phyloP scores from a whole-genome alignment of 1,284 basidiomycete genomes.

The Cryptococcus sp. region DNA sequence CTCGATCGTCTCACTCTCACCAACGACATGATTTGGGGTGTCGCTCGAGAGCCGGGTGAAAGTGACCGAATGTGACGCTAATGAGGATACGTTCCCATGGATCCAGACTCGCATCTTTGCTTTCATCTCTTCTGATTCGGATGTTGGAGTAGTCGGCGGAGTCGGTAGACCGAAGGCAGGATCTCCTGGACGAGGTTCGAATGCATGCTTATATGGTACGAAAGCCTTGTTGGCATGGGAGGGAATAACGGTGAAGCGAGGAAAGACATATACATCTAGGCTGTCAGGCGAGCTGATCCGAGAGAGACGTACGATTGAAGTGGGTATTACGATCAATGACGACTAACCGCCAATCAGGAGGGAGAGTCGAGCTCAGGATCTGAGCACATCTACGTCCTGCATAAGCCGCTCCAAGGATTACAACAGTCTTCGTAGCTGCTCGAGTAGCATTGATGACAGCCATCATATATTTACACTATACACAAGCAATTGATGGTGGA shows the following conservation, averaged over 20 bases:
- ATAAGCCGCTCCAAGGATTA: constrained; percentile 60
- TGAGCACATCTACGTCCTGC: constrained; percentile 58
- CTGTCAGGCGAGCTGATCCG: not conserved
- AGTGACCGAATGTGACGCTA: constrained; percentile 52
- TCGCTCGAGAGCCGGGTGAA: constrained; percentile 38
- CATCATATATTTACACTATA: not conserved
- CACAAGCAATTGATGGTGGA: not conserved
- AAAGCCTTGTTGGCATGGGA: constrained; percentile 54
- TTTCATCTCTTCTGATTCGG: constrained; percentile 16
- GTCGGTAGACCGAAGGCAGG: constrained; percentile 5
- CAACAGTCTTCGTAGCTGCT: constrained; percentile 52
- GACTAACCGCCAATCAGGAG: constrained; percentile 60
- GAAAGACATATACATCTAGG: constrained; percentile 51
- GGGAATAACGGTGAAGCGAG: constrained; percentile 49
- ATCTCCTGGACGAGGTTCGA: constrained; percentile 14
- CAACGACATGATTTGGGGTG: constrained; percentile 11
- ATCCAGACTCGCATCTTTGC: constrained; percentile 38
- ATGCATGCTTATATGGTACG: constrained; percentile 58
- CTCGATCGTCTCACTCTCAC: constrained; percentile 33
- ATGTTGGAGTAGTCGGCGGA: constrained; percentile 1
- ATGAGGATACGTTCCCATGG: constrained; percentile 53
- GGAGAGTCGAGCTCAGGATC: constrained; percentile 57
- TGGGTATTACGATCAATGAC: constrained; percentile 66
- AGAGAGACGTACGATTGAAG: constrained; percentile 36
- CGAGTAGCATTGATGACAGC: constrained; percentile 2